Evolutionary conservation across 129 eudicot genomes (phyloP), one percentile per base, ranked within the genome.

Genomic region (Tagetes patula): DNA sequence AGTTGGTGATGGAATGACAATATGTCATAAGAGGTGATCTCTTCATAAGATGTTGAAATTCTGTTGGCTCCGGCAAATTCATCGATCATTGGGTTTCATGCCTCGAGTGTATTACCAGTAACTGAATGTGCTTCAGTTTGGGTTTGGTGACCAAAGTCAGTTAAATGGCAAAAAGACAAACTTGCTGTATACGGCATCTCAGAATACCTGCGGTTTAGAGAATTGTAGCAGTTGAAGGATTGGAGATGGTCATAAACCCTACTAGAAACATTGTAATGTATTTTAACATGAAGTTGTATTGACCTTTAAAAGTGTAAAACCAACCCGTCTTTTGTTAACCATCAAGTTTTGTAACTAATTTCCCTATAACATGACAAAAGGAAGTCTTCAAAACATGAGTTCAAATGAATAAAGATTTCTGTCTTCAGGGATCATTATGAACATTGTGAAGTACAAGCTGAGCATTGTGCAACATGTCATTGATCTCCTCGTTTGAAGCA

Each of bases 1-100:
- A 27, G 79, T 94, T 77, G 99, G 99, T 38, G 99, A 94, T 84
- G 99, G 99, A 69, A 90, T 94, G 88, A 94, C 97, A 10, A 90
- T 94, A 74, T 94, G 99, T 70, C 82, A 85, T 11, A 94, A 94
- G 75, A 82, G 81, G 70, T 87, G 83, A 85, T 67, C 69, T 7
- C 12, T 48, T 48, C 40, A 46, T 42, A 55, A 46, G 70, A 12
- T 8, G 49, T 46, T 43, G 78, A 37, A 52, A 27, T 20, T 71
- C 13, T 27, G 47, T 41, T 39, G 14, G 32, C 31, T 65, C 54
- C 55, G 6, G 72, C 36, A 75, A 52, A 74, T 50, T 39, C 53
- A 52, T 65, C 3, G 8, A 34, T 64, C 71, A 37, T 64, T 49
- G 47, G 58, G 61, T 36, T 72, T 73, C 77, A 60, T 48, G 52